Evolutionary conservation across 805 yeast genomes (phyloP).

Genomic region (Kurtzmaniella fragi): DNA sequence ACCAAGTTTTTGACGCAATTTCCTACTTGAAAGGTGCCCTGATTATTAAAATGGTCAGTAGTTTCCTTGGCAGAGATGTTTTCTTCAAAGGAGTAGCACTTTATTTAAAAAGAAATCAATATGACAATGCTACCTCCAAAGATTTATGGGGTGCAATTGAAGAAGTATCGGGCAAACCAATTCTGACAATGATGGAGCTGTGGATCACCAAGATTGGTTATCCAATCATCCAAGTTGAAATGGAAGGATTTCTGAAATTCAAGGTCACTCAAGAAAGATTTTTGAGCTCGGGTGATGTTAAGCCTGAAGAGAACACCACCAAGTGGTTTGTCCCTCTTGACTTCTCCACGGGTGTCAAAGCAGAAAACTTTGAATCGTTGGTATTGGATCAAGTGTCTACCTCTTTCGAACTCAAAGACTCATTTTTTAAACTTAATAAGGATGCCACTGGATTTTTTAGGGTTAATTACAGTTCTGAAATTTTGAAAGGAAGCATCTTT

Average conservation of each 20-base stretch:
- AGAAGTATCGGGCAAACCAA: conserved; percentile 58
- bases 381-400: conserved; percentile 16
- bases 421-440: conserved; percentile 44
- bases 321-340: conserved; percentile 58
- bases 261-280: conserved; percentile 54
- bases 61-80: conserved; percentile 59
- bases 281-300: conserved; percentile 57
- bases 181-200: conserved; percentile 52
- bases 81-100: conserved; percentile 70
- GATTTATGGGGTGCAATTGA: conserved; percentile 69
- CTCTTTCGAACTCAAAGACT: conserved; percentile 12
- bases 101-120: conserved; percentile 60
- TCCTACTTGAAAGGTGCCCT: conserved; percentile 82
- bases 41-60: conserved; percentile 69
- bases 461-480: conserved; percentile 43
- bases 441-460: conserved; percentile 50
- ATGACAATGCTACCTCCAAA: conserved; percentile 65
- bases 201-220: conserved; percentile 76
- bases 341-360: conserved; percentile 17
- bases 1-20: conserved; percentile 77
- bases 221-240: conserved; percentile 57
- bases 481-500: conserved; percentile 37
- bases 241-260: conserved; percentile 27
- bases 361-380: conserved; percentile 3
- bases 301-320: conserved; percentile 51